phyloP scores from a whole-genome alignment of 306 rosid species.

The Lathyrus tuberosus region DNA sequence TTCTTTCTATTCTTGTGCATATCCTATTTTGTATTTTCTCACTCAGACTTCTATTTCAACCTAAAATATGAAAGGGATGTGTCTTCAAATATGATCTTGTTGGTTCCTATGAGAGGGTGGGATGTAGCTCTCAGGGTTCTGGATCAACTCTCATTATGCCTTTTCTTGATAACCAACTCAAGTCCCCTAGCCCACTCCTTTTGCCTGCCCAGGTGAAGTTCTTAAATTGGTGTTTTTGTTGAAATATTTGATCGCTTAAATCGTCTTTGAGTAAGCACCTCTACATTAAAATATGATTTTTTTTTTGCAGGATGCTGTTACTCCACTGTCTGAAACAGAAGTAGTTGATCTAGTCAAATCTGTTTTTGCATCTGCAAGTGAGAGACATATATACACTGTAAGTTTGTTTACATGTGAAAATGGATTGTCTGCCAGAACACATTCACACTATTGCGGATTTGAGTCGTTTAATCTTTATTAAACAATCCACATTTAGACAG shows the following conservation, averaged over 20 bases:
- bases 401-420: neutral
- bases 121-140: conserved; percentile 94
- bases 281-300: neutral
- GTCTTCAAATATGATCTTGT: conserved; percentile 99
- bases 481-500: neutral
- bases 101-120: conserved; percentile 99
- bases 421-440: neutral
- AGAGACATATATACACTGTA: conserved; percentile 13
- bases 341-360: conserved; percentile 13
- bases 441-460: neutral
- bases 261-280: neutral
- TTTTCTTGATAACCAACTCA: neutral
- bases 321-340: conserved; percentile 4
- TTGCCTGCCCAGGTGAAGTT: conserved; percentile 16
- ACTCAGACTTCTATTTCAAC: conserved; percentile 10
- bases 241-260: neutral
- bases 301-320: conserved; percentile 4
- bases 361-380: conserved; percentile 10
- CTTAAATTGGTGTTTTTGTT: conserved; percentile 2
- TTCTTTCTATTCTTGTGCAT: conserved; percentile 33
- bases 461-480: neutral
- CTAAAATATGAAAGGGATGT: conserved; percentile 85
- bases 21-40: conserved; percentile 22
- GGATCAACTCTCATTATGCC: conserved; percentile 50
- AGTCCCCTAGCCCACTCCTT: conserved; percentile 16